Base-by-base conservation (phyloP, 345 rosid species). In the Euphorbia pulcherrima region DNA sequence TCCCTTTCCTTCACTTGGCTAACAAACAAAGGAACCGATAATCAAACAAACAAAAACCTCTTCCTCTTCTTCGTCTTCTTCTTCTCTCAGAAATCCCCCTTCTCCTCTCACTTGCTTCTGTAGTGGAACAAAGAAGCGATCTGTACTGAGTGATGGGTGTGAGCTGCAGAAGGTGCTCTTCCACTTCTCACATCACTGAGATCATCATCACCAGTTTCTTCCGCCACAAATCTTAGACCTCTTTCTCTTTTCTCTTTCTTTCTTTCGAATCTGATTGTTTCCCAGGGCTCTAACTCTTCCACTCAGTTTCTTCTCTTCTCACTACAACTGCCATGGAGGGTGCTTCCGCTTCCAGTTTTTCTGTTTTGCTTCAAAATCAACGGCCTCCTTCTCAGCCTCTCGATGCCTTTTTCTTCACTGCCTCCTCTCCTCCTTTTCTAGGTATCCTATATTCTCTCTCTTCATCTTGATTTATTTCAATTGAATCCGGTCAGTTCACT, bases 121-220 rank as follows among this genome's bases (percentile, higher is more conserved):
- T 54, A 27, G 21, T 7, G 23, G 39, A 27, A 16, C 5, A 5
- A 1, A n/a, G 2, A 6, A n/a, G 0, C 30, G 21, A 0, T 33
- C 11, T 21, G 4, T 33, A 64, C 82, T 80, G 87, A 79, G 80
- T 80, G 88, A 88, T 88, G 93, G 88, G 88, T 72, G 80, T 77
- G 85, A 83, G 79, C 80, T 46, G 71, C 54, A 51, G 79, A 78
- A 80, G 87, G 51, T 81, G 93, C 68, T 86, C 90, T 67, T 85
- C 80, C 78, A 84, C 87, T 20, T 88, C 88, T 72, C 86, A 84
- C 77, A 86, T 88, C 79, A 86, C 94, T 28, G 87, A 85, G 62
- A 83, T 88, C 77, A 84, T 86, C 82, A 84, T 83, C 78, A 88
- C 94, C 75, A 88, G 94, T 78, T 88, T 88, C 79, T 86, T 88